Evolutionary conservation across 148 eudicot genomes (phyloP).

Genomic region (Rhododendron mucronatum): DNA sequence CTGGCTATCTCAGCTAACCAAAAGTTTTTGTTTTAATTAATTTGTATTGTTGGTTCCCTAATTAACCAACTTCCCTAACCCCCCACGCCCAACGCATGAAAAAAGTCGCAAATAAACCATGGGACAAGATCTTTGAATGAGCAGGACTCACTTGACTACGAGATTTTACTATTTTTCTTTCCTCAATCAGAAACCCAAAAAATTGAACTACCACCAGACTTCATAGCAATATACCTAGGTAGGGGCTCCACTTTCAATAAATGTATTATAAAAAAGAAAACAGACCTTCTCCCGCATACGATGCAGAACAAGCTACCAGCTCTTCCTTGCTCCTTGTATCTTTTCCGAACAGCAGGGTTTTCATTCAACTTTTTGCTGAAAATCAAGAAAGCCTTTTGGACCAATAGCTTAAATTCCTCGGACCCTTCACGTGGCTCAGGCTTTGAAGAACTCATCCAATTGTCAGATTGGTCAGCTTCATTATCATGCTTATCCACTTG

Average conservation of each 20-base stretch:
- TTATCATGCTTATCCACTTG: slow-evolving; percentile 23
- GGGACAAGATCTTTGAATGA: background rate
- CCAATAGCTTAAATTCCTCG: slow-evolving; percentile 43
- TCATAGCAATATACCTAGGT: slow-evolving; percentile 1
- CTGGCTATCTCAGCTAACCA: slow-evolving; percentile 1
- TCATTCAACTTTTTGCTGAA: slow-evolving; percentile 41
- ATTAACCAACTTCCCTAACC: background rate
- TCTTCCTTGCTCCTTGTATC: slow-evolving; percentile 41
- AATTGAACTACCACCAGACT: background rate
- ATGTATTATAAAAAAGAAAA: slow-evolving; percentile 24
- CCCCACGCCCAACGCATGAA: background rate
- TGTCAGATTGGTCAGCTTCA: slow-evolving; percentile 19
- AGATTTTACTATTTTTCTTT: slow-evolving; percentile 2
- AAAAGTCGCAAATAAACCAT: background rate
- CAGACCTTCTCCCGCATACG: slow-evolving; percentile 62
- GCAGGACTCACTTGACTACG: slow-evolving; percentile 10
- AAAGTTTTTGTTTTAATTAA: background rate
- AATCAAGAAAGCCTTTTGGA: slow-evolving; percentile 38
- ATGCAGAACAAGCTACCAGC: slow-evolving; percentile 54
- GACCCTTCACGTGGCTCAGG: slow-evolving; percentile 50
- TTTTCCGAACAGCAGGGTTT: slow-evolving; percentile 31
- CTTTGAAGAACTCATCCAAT: slow-evolving; percentile 25
- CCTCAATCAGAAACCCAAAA: background rate
- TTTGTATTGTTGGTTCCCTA: background rate
- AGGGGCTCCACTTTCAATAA: slow-evolving; percentile 5